phyloP scores from a whole-genome alignment of 176 grass and related monocot species.

The Rhynchospora tenuis region DNA sequence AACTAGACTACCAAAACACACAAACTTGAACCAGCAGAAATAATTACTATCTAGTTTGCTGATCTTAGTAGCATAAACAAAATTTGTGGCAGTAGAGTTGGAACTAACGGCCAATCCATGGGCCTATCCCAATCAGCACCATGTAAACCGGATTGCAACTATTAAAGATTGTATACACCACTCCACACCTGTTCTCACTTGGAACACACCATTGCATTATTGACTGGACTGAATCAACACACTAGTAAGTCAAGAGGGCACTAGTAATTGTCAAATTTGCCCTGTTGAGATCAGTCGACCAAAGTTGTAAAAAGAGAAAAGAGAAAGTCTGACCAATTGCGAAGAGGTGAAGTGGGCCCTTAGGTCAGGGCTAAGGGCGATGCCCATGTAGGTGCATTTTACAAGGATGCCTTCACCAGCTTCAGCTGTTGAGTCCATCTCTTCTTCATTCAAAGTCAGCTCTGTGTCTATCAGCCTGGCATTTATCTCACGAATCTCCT shows the following conservation, averaged over 20 bases:
- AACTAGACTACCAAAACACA: no score
- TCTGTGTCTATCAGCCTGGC: constrained; percentile 82
- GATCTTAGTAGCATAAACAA: not conserved
- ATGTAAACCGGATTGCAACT: not conserved
- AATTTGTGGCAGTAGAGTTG: not conserved
- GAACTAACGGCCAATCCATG: not conserved
- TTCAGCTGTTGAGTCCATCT: constrained; percentile 43
- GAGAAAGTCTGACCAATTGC: constrained; percentile 52
- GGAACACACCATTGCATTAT: not conserved
- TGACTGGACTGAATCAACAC: not conserved
- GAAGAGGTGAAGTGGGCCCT: constrained; percentile 80
- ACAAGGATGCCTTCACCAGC: constrained; percentile 58
- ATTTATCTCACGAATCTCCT: constrained; percentile 93
- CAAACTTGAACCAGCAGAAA: not conserved
- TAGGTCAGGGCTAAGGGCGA: constrained; percentile 75
- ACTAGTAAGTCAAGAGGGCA: not conserved
- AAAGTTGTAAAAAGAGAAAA: not conserved
- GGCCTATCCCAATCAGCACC: not conserved
- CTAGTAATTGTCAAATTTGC: not conserved
- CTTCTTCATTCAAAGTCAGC: constrained; percentile 64
- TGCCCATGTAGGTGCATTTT: constrained; percentile 82
- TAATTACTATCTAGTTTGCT: not conserved
- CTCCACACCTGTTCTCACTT: no score
- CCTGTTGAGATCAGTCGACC: not conserved
- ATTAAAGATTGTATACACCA: no score